These are phyloP conservation scores for Hanseniaspora hatyaiensis DNA, from an alignment of 805 yeast species.

Conservation along the genomic window DNA sequence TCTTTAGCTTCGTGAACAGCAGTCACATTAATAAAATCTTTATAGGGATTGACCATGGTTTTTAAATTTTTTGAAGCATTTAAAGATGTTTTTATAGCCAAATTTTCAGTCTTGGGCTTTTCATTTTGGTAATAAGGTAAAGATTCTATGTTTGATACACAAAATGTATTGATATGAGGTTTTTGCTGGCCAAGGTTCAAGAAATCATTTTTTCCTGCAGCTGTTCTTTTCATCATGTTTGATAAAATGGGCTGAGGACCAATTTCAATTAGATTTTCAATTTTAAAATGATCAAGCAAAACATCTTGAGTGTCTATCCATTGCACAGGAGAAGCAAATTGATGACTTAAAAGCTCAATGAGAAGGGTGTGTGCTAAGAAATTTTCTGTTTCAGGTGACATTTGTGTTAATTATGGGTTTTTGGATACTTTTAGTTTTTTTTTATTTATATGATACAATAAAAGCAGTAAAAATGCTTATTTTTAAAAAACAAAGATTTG, in stretches of 20 bases:
- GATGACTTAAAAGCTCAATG: constrained; percentile 79
- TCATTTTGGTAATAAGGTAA: constrained; percentile 67
- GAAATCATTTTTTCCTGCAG: constrained; percentile 70
- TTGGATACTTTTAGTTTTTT: not conserved
- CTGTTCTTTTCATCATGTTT: constrained; percentile 81
- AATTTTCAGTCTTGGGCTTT: constrained; percentile 23
- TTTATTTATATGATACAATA: not conserved
- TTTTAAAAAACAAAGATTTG: not conserved
- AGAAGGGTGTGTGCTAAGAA: constrained; percentile 74
- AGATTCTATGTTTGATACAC: constrained; percentile 71
- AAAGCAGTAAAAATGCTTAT: too few relatives aligned
- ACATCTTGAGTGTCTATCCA: constrained; percentile 94
- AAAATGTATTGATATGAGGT: constrained; percentile 37
- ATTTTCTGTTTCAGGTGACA: constrained; percentile 65
- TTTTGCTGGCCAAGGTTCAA: constrained; percentile 6
- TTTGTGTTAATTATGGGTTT: not conserved
- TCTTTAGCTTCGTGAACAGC: not conserved
- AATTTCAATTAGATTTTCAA: constrained; percentile 78
- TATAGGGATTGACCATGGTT: not conserved
- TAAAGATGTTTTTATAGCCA: too few relatives aligned
- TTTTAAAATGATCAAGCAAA: constrained; percentile 61
- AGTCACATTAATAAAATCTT: not conserved
- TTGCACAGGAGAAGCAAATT: constrained; percentile 86
- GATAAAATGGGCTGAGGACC: constrained; percentile 89
- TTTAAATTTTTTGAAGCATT: not conserved